A percentile compares a stretch with the other conserved stretches of the same genome.
phyloP scores from a whole-genome alignment of 176 grass and related monocot species.

The Phragmites australis region DNA sequence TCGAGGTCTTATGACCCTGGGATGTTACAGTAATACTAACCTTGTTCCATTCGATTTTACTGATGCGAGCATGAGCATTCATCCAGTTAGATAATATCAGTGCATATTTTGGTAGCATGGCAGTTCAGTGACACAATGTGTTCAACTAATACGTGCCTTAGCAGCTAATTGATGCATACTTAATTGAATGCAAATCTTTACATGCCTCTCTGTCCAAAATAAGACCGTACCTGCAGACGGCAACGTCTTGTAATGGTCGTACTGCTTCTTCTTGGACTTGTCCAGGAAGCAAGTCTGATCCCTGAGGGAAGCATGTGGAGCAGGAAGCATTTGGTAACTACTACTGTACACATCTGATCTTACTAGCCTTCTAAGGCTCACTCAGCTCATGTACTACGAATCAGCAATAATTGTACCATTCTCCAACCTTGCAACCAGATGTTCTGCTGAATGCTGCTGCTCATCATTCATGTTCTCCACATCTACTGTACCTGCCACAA shows the following conservation, averaged over 20 bases:
- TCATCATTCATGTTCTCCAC: not conserved
- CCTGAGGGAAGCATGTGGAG: not conserved
- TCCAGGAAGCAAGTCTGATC: not conserved
- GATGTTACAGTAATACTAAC: not conserved
- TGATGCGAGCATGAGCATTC: too few species aligned
- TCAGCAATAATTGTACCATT: constrained; percentile 24
- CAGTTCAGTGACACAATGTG: not conserved
- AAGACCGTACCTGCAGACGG: too few species aligned
- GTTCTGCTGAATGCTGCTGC: constrained; percentile 18
- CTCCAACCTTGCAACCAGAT: not conserved
- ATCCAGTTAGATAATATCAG: not conserved
- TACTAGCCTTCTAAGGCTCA: constrained; percentile 36
- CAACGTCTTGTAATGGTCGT: not conserved
- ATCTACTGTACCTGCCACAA: not conserved
- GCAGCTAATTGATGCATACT: not conserved
- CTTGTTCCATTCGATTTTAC: too few species aligned
- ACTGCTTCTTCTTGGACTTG: constrained; percentile 18
- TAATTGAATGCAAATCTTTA: constrained; percentile 3
- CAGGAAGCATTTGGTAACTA: constrained; percentile 23
- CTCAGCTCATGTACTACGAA: constrained; percentile 2
- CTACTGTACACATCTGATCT: constrained; percentile 15
- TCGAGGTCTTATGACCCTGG: too few species aligned
- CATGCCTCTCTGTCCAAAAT: not conserved
- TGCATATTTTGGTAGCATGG: not conserved
- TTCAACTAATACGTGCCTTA: constrained; percentile 18